Percentiles rank a stretch among this genome's conserved stretches.
Evolutionary conservation across 2,329 filamentous ascomycete species (phyloP).

Genomic region (Scortechinia acanthostroma): DNA sequence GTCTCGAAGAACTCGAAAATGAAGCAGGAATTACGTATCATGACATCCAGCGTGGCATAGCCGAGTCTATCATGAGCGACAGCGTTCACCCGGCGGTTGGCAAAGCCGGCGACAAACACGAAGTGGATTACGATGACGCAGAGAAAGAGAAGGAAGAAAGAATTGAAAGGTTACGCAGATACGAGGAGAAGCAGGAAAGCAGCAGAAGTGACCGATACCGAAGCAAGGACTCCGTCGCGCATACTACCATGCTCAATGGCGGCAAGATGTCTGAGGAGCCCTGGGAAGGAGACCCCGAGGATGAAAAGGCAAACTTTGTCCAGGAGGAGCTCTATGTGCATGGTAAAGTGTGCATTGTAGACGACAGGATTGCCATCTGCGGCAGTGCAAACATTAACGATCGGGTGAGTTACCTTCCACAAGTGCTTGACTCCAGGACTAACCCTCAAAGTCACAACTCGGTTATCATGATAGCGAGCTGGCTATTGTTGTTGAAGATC

Average conservation of each 20-base stretch:
- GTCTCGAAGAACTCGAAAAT: constrained; percentile 69
- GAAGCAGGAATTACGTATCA: constrained; percentile 77
- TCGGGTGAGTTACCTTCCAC: constrained; percentile 31
- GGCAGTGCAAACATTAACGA: constrained; percentile 90
- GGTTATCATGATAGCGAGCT: constrained; percentile 88
- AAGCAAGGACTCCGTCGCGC: constrained; percentile 48
- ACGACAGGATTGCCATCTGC: constrained; percentile 79
- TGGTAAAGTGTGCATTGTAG: constrained; percentile 80
- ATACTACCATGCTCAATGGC: constrained; percentile 72
- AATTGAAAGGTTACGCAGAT: constrained; percentile 28
- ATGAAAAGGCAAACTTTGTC: constrained; percentile 80
- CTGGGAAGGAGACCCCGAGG: constrained; percentile 71
- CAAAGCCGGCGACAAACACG: constrained; percentile 11
- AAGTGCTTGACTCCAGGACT: background rate
- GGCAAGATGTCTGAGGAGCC: constrained; percentile 57
- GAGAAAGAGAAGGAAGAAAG: constrained; percentile 15
- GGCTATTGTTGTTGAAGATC: constrained; percentile 83
- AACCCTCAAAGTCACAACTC: constrained; percentile 50
- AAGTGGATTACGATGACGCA: constrained; percentile 24
- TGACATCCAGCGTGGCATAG: constrained; percentile 79
- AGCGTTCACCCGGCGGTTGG: constrained; percentile 43
- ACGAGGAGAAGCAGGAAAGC: constrained; percentile 43
- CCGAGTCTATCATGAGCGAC: constrained; percentile 77
- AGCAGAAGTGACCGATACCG: constrained; percentile 20
- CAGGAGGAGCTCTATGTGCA: constrained; percentile 97